Base-by-base conservation (phyloP, 1,284 basidiomycete species). In the Cutaneotrichosporon cutaneum region DNA sequence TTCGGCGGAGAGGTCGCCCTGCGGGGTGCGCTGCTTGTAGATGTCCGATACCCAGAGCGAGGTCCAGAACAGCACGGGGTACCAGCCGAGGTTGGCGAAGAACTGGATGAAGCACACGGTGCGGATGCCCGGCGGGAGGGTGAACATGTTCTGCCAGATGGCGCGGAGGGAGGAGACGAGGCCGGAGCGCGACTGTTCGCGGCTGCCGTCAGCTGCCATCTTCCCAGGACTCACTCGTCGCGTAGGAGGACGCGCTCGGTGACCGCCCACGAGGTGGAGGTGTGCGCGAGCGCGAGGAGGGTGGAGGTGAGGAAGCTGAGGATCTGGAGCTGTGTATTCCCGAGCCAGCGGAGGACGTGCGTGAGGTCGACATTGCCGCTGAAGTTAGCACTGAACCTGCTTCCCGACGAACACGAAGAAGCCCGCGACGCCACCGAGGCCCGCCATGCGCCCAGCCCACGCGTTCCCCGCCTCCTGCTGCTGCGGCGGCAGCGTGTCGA, bases 361-460 rank as follows among this genome's bases (percentile, higher is more conserved):
- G 86, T 85, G 27, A 93, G 83, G 70, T 92, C 84, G 33, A 92
- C 81, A 66, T 89, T 90, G 0, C 90, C 91, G 4, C 80, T 82
- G 60, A 21, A 27, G 8, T 48, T 16, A 32, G 32, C n/a, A n/a
- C n/a, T n/a, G n/a, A n/a, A n/a, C n/a, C n/a, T n/a, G n/a, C n/a
- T n/a, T n/a, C n/a, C n/a, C n/a, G n/a, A 83, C 89, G 69, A 69
- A 92, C 91, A 90, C 83, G 71, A 90, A 93, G 78, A 93, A 94
- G 0, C 92, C 92, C 4, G 87, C 82, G 1, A 94, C 88, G 63
- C 88, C 87, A 8, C 92, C 92, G 39, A 91, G 72, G 0, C 89
- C 90, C 55, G 89, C 82, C 88, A 97, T 92, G 24, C 90, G 83
- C 0, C 92, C 92, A 1, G 92, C 94, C 94, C 95, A 99, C 0